phyloP scores from a whole-genome alignment of 2,329 filamentous ascomycete species.

The Fusarium verrucosum region DNA sequence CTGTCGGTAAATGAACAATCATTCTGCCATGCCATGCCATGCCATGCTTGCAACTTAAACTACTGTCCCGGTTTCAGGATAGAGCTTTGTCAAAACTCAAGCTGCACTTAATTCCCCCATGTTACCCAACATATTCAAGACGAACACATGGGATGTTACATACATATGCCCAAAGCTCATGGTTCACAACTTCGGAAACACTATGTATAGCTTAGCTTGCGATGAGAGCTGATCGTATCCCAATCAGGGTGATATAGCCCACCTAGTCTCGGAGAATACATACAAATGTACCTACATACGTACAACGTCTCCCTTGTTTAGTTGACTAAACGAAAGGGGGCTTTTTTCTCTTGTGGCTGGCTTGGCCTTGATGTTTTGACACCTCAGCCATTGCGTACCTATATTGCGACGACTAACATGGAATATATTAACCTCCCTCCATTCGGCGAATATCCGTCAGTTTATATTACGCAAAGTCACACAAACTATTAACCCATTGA shows the following conservation, averaged over 20 bases:
- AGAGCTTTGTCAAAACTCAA: background rate
- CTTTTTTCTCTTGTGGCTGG: slow-evolving; percentile 25
- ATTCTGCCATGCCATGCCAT: too few relatives aligned
- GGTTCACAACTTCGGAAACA: slow-evolving; percentile 16
- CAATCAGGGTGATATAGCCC: slow-evolving; percentile 21
- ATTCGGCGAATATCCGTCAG: slow-evolving; percentile 8
- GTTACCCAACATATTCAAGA: background rate
- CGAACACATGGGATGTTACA: background rate
- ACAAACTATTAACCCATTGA: slow-evolving; percentile 2
- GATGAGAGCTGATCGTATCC: slow-evolving; percentile 35
- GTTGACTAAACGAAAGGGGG: slow-evolving; percentile 33
- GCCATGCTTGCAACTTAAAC: background rate
- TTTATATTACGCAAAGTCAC: slow-evolving; percentile 1
- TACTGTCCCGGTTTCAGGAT: background rate
- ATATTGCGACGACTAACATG: background rate
- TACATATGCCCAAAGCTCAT: too few relatives aligned
- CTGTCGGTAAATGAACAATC: slow-evolving; percentile 38
- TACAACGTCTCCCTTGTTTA: slow-evolving; percentile 38
- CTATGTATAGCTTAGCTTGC: slow-evolving; percentile 9
- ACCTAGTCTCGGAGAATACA: slow-evolving; percentile 29
- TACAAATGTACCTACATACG: too few relatives aligned
- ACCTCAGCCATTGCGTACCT: too few relatives aligned
- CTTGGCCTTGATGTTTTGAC: slow-evolving; percentile 24
- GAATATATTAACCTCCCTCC: too few relatives aligned
- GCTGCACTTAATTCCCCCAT: slow-evolving; percentile 1